phyloP scores from a whole-genome alignment of 129 eudicot species.

The Sambucus nigra region DNA sequence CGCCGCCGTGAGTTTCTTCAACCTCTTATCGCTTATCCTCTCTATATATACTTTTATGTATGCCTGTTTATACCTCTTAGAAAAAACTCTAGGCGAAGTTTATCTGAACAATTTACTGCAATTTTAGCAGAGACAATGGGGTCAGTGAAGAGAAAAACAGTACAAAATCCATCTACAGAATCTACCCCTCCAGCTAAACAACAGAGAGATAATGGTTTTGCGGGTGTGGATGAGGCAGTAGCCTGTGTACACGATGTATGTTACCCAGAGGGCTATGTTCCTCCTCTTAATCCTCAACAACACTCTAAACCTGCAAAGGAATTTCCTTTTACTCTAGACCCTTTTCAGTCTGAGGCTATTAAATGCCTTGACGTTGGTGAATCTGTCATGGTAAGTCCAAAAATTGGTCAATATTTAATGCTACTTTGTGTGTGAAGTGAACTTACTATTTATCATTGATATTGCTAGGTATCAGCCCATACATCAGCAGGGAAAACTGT shows the following conservation, averaged over 20 bases:
- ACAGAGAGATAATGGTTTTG: conserved; percentile 27
- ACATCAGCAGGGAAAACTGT: conserved; percentile 99
- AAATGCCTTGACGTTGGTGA: conserved; percentile 80
- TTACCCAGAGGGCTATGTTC: conserved; percentile 63
- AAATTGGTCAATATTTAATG: not conserved
- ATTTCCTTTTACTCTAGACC: conserved; percentile 75
- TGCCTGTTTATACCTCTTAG: too few relatives aligned
- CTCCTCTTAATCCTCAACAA: conserved; percentile 23
- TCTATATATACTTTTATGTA: too few relatives aligned
- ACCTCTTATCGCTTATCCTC: too few relatives aligned
- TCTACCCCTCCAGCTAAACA: conserved; percentile 44
- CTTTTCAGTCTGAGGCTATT: conserved; percentile 85
- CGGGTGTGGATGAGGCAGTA: conserved; percentile 36
- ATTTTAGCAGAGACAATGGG: conserved; percentile 33
- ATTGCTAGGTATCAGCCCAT: conserved; percentile 83
- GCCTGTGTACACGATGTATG: conserved; percentile 81
- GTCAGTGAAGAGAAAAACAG: conserved; percentile 51
- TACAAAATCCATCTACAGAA: conserved; percentile 32
- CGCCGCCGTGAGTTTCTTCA: too few relatives aligned
- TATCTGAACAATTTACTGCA: too few relatives aligned
- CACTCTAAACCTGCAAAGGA: conserved; percentile 75
- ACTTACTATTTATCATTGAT: not conserved
- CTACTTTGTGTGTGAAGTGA: not conserved
- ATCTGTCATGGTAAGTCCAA: conserved; percentile 75
- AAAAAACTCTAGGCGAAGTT: too few relatives aligned